These are phyloP conservation scores for Diaporthe vaccinii DNA, from an alignment of 2,329 filamentous ascomycete species.

Conservation along the genomic window DNA sequence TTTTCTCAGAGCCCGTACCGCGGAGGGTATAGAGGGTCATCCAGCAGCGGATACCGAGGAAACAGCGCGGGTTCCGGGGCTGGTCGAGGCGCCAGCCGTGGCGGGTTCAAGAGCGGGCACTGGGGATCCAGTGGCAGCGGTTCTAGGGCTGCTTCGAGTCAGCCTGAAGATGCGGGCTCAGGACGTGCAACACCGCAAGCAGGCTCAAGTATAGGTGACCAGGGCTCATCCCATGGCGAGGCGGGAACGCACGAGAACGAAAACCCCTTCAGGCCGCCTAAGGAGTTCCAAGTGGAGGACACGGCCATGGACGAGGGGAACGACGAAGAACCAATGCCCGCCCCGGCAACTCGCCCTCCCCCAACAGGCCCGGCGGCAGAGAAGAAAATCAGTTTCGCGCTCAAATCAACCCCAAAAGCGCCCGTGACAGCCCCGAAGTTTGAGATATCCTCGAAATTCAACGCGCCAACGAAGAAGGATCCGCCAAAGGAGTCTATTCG, in stretches of 20 bases:
- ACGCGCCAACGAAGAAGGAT: slow-evolving; percentile 59
- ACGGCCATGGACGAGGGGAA: slow-evolving; percentile 63
- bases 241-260: slow-evolving; percentile 65
- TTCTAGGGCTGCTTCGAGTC: slow-evolving; percentile 42
- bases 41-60: slow-evolving; percentile 68
- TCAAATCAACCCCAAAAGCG: slow-evolving; percentile 80
- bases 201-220: slow-evolving; percentile 38
- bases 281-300: slow-evolving; percentile 76
- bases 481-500: slow-evolving; percentile 56
- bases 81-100: slow-evolving; percentile 67
- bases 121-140: slow-evolving; percentile 73
- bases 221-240: slow-evolving; percentile 44
- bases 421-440: slow-evolving; percentile 70
- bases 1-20: slow-evolving; percentile 62
- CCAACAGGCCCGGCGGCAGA: slow-evolving; percentile 65
- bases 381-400: slow-evolving; percentile 92
- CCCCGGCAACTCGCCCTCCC: slow-evolving; percentile 64
- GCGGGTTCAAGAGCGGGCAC: slow-evolving; percentile 75
- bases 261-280: slow-evolving; percentile 73
- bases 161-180: slow-evolving; percentile 49
- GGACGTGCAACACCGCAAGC: slow-evolving; percentile 43
- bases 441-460: slow-evolving; percentile 78
- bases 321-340: slow-evolving; percentile 65
- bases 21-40: slow-evolving; percentile 60
- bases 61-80: slow-evolving; percentile 65